Evolutionary conservation across 2,329 filamentous ascomycete species (phyloP).

Genomic region (Tolypocladium tundrense): DNA sequence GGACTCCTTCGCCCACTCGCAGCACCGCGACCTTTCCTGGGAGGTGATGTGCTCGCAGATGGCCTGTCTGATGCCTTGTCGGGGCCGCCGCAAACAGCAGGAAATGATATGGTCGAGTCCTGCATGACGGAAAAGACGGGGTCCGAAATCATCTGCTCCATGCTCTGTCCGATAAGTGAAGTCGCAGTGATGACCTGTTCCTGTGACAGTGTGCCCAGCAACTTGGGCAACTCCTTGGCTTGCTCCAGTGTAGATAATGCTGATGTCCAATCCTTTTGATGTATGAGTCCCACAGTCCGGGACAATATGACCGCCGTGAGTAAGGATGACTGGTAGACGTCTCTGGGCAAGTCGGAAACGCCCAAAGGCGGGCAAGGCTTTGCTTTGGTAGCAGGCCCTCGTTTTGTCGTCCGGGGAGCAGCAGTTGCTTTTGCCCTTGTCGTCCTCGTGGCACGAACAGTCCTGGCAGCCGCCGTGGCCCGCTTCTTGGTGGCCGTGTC

Average conservation of each 20-base stretch:
- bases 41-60: constrained; percentile 22
- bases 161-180: constrained; percentile 56
- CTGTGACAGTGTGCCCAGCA: constrained; percentile 27
- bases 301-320: constrained; percentile 24
- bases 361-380: constrained; percentile 9
- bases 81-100: constrained; percentile 45
- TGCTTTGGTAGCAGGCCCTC: constrained; percentile 9
- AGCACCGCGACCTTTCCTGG: constrained; percentile 16
- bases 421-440: constrained; percentile 6
- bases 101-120: constrained; percentile 85
- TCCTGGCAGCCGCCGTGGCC: constrained; percentile 12
- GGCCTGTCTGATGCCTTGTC: constrained; percentile 30
- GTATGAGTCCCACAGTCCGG: constrained; percentile 33
- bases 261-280: constrained; percentile 44
- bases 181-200: constrained; percentile 56
- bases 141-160: constrained; percentile 65
- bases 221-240: constrained; percentile 32
- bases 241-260: constrained; percentile 46
- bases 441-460: constrained; percentile 14
- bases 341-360: constrained; percentile 13
- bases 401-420: constrained; percentile 6
- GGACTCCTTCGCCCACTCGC: constrained; percentile 13
- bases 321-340: constrained; percentile 25
- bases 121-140: constrained; percentile 82
- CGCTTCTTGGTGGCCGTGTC: not conserved